Base-by-base conservation (phyloP, 306 rosid genomes). In the Phaseolus lunatus region DNA sequence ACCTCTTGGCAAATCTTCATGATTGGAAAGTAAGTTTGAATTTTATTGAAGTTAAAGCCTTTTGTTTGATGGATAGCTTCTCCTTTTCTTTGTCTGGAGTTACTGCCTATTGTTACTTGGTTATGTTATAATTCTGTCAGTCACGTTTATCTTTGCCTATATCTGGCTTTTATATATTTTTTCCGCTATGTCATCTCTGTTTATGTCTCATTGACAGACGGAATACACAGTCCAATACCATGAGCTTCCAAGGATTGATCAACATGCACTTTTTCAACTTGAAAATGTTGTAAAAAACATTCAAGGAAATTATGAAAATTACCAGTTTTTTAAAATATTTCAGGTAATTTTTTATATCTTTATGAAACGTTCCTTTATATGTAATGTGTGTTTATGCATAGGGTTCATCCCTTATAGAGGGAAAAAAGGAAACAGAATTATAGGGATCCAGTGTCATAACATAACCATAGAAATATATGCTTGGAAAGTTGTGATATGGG, bases 1-100 rank as follows among this genome's bases (percentile, higher is more conserved):
- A 92, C 80, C 97, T 96, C 83, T 84, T 96, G 89, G 97, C 89
- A 69, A 96, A 96, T 84, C 96, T 96, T 75, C 99, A 96, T 86
- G 98, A 96, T 87, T 96, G 99, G 99, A 80, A 86, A 62, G 99
- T 92, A 91, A 47, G 94, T 79, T 81, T 31, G 35, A 49, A 67
- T 72, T 74, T 52, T 31, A 43, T 22, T 69, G 54, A 49, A 56
- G 53, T 73, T 56, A 26, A 70, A 68, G 20, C 37, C 29, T 66
- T 78, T 31, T 69, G 35, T 33, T 39, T 39, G 61, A 52, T 39
- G 19, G 45, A 33, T 63, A 18, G 9, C 41, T 72, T 47, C 37
- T 68, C 52, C 5, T 53, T 45, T 43, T 47, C 43, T 50, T 78
- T 66, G 23, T 63, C 44, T 63, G 74, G 9, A 71, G 58, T 70